A percentile compares a stretch with the other conserved stretches of the same genome.
phyloP scores from a whole-genome alignment of 208 protist species.

The Naegleria fowleri region DNA sequence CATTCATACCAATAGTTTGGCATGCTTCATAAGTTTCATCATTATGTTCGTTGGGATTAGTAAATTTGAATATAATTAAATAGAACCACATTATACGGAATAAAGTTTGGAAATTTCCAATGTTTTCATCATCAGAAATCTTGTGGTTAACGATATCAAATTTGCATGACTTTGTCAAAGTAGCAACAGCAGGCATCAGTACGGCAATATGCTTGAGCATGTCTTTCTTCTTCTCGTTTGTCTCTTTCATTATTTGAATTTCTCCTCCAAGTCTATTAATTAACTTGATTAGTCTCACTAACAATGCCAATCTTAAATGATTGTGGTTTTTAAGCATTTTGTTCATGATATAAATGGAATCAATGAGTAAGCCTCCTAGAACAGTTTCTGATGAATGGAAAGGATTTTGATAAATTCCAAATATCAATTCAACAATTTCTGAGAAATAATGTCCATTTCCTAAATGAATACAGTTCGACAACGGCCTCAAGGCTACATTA shows the following conservation, averaged over 20 bases:
- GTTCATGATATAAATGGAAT: background rate
- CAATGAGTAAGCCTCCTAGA: background rate
- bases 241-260: background rate
- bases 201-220: background rate
- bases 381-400: background rate
- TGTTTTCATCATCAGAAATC: background rate
- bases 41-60: background rate
- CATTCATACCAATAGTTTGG: background rate
- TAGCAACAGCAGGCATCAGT: background rate
- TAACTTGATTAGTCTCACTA: background rate
- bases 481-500: no score
- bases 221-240: background rate
- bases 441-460: background rate
- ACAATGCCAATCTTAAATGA: background rate
- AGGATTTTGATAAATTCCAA: conserved; percentile 6
- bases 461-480: background rate
- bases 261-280: background rate
- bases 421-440: conserved; percentile 8
- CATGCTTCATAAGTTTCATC: background rate
- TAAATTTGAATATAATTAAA: background rate
- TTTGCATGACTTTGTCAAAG: background rate
- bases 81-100: conserved; percentile 11
- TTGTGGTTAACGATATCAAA: background rate
- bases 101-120: background rate
- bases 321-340: background rate